Base-by-base conservation (phyloP, 140 eudicot genomes). In the Cichorium intybus region DNA sequence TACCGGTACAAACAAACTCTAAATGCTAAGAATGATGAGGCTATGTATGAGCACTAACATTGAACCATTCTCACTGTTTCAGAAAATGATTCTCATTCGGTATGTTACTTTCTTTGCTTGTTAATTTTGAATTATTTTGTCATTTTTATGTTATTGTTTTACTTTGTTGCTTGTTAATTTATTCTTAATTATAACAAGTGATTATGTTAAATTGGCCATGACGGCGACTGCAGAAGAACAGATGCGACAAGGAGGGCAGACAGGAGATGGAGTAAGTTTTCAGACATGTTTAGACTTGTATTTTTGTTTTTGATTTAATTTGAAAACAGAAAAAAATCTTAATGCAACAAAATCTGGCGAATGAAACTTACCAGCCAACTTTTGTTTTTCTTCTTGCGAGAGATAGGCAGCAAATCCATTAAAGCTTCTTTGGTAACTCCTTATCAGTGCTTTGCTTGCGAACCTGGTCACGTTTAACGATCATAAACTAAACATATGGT, bases 381-480 rank as follows among this genome's bases (percentile, higher is more conserved):
- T 62, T 3, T 26, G 5, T 10, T 46, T 17, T 17, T 45, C 69
- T 46, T 62, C 24, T 24, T 41, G n/a, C 7, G 56, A 43, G n/a
- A 62, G 68, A 45, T 62, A 46, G 3, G 69, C 69, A 2, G 56
- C 27, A 16, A 46, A 61, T 15, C 68, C 68, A 43, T 22, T 61
- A 24, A 61, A 39, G 54, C 39, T 61, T 23, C 24, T 61, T 27
- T 46, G 20, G 34, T 62, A 62, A 20, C 69, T 62, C n/a, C 43
- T 18, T 24, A 62, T 27, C 0, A 45, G 22, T n/a, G 56, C 28
- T 46, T 46, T 24, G 43, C 26, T n/a, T 15, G 56, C 43, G n/a
- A 62, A 46, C 11, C 56, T 62, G 17, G 47, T 45, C 26, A 45
- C 10, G 1, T 23, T 24, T 3, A 7, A 7, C 35, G 11, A 18